A percentile compares a stretch with the other conserved stretches of the same genome.
phyloP scores from a whole-genome alignment of 495 filamentous ascomycete genomes.

The Hyaloscypha finlandica region DNA sequence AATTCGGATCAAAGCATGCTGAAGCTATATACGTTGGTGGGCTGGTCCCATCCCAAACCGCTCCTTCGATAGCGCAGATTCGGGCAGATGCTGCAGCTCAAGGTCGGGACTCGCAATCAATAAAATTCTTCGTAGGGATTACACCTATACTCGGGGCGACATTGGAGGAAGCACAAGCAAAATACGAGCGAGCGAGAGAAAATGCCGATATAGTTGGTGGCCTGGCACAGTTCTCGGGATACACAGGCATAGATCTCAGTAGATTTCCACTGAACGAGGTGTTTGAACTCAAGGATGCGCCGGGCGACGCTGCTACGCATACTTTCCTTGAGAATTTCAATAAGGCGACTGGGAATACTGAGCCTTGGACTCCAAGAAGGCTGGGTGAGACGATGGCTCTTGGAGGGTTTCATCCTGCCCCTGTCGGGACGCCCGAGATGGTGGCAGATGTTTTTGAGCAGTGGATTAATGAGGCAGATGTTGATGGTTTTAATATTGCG shows the following conservation, averaged over 20 bases:
- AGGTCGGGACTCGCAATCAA: conserved; percentile 55
- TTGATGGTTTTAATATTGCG: conserved; percentile 61
- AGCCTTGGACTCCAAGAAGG: conserved; percentile 49
- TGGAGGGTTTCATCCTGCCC: conserved; percentile 50
- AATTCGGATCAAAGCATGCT: conserved; percentile 63
- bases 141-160: conserved; percentile 58
- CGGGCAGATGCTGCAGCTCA: conserved; percentile 48
- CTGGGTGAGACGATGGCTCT: conserved; percentile 53
- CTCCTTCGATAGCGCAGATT: conserved; percentile 60
- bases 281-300: conserved; percentile 27
- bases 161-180: conserved; percentile 56
- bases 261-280: conserved; percentile 52
- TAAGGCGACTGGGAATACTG: not conserved
- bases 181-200: conserved; percentile 52
- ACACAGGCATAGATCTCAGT: conserved; percentile 58
- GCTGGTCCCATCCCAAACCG: conserved; percentile 45
- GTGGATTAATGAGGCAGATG: conserved; percentile 40
- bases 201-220: conserved; percentile 56
- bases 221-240: conserved; percentile 59
- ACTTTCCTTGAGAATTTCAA: not conserved
- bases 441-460: not conserved
- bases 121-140: conserved; percentile 62
- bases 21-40: conserved; percentile 63
- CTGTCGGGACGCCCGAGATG: not conserved
- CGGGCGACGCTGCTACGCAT: not conserved